Evolutionary conservation across 805 yeast species (phyloP), one percentile per base, ranked within the genome.

Genomic region (Ogataea pini): DNA sequence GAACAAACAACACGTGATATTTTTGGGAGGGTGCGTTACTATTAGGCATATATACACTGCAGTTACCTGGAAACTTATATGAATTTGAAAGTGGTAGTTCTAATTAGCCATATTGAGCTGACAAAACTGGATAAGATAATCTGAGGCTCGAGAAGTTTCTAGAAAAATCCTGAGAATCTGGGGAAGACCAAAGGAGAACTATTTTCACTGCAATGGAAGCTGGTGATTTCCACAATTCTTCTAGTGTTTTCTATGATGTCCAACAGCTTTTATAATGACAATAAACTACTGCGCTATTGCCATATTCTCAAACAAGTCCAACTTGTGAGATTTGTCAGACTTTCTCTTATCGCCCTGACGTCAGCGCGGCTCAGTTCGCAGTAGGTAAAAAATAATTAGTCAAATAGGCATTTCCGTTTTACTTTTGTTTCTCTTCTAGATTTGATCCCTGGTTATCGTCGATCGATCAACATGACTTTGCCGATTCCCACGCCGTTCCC

Each of bases 401-500:
- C 25, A 8, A 22, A 22, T 22, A 22, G 25, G n/a, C n/a, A n/a
- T n/a, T n/a, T n/a, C n/a, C n/a, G n/a, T n/a, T n/a, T n/a, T n/a
- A n/a, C n/a, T n/a, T n/a, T n/a, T n/a, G n/a, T n/a, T n/a, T n/a
- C n/a, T n/a, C n/a, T n/a, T n/a, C n/a, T n/a, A n/a, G n/a, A n/a
- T n/a, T n/a, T n/a, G n/a, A n/a, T n/a, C n/a, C n/a, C n/a, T n/a
- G n/a, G n/a, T n/a, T n/a, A n/a, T n/a, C n/a, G n/a, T n/a, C n/a
- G n/a, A n/a, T n/a, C n/a, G n/a, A n/a, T 36, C 22, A 34, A 5
- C 13, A 45, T 48, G 50, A 34, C 34, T 49, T 60, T 3, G 48
- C 57, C 13, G 36, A 49, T 36, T 7, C 79, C 82, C 2, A 74
- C 77, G 53, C 57, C 71, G 2, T 82, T 86, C 83, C 60, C 61